Percentiles rank a stretch among this genome's conserved stretches.
Evolutionary conservation across 2,329 filamentous ascomycete species (phyloP).

Genomic region (Endocalyx cinctus): DNA sequence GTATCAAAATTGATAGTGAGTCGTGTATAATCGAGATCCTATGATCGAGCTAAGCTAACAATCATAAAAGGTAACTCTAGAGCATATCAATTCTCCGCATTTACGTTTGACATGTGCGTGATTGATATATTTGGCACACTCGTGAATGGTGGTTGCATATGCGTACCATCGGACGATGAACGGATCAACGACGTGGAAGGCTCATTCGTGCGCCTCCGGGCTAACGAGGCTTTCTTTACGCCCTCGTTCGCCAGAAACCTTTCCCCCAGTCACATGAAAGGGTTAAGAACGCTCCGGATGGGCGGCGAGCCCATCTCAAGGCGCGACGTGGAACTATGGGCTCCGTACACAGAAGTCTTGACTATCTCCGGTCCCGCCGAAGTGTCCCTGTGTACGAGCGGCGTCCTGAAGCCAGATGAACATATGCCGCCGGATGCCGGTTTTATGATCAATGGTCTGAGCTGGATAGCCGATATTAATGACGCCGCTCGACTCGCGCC

Average conservation of each 20-base stretch:
- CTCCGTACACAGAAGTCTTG: too few relatives aligned
- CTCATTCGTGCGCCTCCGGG: conserved; percentile 10
- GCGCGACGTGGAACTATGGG: too few relatives aligned
- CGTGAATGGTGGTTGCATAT: conserved; percentile 31
- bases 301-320: conserved; percentile 27
- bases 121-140: conserved; percentile 34
- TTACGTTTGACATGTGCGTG: conserved; percentile 35
- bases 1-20: too few relatives aligned
- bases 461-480: too few relatives aligned
- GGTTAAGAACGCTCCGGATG: conserved; percentile 14
- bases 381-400: too few relatives aligned
- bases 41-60: conserved; percentile 3
- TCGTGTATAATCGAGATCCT: conserved; percentile 1
- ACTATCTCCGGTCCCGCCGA: too few relatives aligned
- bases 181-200: conserved; percentile 28
- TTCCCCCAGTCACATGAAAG: conserved; percentile 12
- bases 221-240: conserved; percentile 17
- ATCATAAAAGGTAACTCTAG: too few relatives aligned
- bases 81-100: conserved; percentile 21
- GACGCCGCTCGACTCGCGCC: too few relatives aligned
- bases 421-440: too few relatives aligned
- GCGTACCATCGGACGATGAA: conserved; percentile 32
- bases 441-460: too few relatives aligned
- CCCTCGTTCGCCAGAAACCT: conserved; percentile 17
- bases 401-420: too few relatives aligned